A percentile compares a stretch with the other conserved stretches of the same genome.
These are phyloP conservation scores for Lasiodiplodia gonubiensis DNA, from an alignment of 2,329 filamentous ascomycete genomes.

Conservation along the genomic window DNA sequence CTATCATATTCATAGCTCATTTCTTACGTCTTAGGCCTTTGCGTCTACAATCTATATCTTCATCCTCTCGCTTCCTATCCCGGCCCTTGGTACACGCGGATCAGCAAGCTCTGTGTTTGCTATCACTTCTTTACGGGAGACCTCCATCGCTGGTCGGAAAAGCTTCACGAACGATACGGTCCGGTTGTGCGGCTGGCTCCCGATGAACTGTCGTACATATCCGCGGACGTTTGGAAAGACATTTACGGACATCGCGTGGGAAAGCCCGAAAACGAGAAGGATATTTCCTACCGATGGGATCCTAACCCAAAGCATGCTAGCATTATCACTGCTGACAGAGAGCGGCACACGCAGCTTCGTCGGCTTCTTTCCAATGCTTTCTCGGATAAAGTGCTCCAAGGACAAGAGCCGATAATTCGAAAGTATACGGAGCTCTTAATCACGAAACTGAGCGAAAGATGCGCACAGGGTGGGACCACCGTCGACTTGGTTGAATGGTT, in stretches of 20 bases:
- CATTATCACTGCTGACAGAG: slow-evolving; percentile 21
- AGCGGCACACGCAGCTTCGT: slow-evolving; percentile 30
- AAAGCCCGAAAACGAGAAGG: slow-evolving; percentile 37
- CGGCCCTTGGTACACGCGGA: slow-evolving; percentile 47
- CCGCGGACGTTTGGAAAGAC: slow-evolving; percentile 49
- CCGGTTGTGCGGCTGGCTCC: slow-evolving; percentile 50
- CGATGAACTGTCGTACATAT: slow-evolving; percentile 46
- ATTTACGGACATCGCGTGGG: slow-evolving; percentile 39
- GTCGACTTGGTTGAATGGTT: slow-evolving; percentile 39
- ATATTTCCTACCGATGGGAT: not conserved
- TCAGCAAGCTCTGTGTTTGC: slow-evolving; percentile 35
- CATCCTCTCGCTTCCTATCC: slow-evolving; percentile 53
- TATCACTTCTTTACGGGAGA: slow-evolving; percentile 33
- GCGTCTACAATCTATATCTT: slow-evolving; percentile 49
- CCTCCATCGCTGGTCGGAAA: slow-evolving; percentile 33
- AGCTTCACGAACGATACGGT: slow-evolving; percentile 49
- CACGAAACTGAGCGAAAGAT: slow-evolving; percentile 9
- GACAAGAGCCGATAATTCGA: slow-evolving; percentile 41
- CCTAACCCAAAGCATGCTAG: not conserved
- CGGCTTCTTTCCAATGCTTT: slow-evolving; percentile 38
- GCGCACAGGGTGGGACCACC: not conserved
- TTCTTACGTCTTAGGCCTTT: slow-evolving; percentile 31
- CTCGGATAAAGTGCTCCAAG: slow-evolving; percentile 39
- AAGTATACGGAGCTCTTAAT: slow-evolving; percentile 42
- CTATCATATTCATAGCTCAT: not conserved